Conservation (phyloP, 495 filamentous ascomycete genomes). For the Penicillium alfredii region DNA sequence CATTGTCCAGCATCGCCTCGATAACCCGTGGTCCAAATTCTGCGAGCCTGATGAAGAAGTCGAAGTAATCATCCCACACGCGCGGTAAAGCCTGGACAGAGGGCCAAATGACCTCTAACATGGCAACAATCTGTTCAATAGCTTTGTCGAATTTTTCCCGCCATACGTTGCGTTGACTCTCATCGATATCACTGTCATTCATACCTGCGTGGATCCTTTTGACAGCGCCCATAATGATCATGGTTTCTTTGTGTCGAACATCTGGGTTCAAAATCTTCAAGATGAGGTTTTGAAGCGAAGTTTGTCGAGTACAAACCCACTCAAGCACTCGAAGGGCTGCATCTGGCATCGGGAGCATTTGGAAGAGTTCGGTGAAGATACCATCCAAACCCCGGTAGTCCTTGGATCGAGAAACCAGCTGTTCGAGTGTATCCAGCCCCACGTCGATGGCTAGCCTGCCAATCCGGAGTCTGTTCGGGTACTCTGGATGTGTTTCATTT, state of each 20-base stretch:
- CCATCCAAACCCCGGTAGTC: conserved; percentile 57
- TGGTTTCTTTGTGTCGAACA: conserved; percentile 54
- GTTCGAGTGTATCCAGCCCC: conserved; percentile 68
- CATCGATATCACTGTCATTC: conserved; percentile 24
- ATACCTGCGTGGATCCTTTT: conserved; percentile 46
- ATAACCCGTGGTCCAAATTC: conserved; percentile 50
- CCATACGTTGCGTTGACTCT: conserved; percentile 25
- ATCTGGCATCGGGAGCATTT: conserved; percentile 38
- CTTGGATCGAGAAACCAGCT: conserved; percentile 69
- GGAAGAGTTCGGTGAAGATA: conserved; percentile 48
- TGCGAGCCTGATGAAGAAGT: conserved; percentile 55
- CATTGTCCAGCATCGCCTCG: conserved; percentile 47
- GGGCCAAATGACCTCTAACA: conserved; percentile 47
- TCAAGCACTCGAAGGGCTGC: conserved; percentile 44
- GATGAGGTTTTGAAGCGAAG: conserved; percentile 59
- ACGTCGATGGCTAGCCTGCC: conserved; percentile 60
- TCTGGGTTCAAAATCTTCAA: conserved; percentile 55
- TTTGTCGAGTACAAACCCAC: conserved; percentile 54
- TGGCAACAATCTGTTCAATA: conserved; percentile 51
- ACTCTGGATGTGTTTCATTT: conserved; percentile 35
- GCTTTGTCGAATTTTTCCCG: conserved; percentile 29
- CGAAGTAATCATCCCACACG: conserved; percentile 79
- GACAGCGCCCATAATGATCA: conserved; percentile 48
- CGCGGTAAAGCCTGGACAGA: conserved; percentile 51
- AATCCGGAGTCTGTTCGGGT: conserved; percentile 45